Percentiles rank a stretch among this genome's conserved stretches.
Conservation (phyloP, 768 basidiomycete genomes). For the Mycena filopes region DNA sequence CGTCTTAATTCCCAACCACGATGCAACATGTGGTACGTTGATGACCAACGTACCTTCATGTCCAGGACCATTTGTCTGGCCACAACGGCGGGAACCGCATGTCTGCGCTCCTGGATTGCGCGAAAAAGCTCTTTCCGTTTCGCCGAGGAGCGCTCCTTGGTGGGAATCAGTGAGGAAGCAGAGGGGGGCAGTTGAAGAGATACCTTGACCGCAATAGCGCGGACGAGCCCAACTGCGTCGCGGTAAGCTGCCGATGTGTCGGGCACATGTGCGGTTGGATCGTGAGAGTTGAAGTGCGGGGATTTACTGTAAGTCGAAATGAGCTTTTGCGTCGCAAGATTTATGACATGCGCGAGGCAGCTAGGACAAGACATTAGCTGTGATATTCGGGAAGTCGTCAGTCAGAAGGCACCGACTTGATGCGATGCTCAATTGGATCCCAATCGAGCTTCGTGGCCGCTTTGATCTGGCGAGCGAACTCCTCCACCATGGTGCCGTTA, state of each 20-base stretch:
- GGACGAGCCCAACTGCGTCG: slow-evolving; percentile 37
- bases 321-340: slow-evolving; percentile 22
- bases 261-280: slow-evolving; percentile 21
- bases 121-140: slow-evolving; percentile 13
- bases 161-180: background rate
- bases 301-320: slow-evolving; percentile 23
- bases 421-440: slow-evolving; percentile 13
- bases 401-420: background rate
- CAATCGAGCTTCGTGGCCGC: background rate
- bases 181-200: too few relatives aligned
- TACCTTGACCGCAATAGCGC: slow-evolving; percentile 41
- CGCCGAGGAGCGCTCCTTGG: background rate
- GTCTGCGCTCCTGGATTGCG: background rate
- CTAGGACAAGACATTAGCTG: background rate
- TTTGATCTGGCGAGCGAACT: slow-evolving; percentile 16
- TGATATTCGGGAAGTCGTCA: background rate
- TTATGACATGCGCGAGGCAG: slow-evolving; percentile 24
- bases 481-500: slow-evolving; percentile 16
- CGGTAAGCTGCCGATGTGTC: background rate
- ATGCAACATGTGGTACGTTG: slow-evolving; percentile 39
- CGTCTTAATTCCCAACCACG: slow-evolving; percentile 27
- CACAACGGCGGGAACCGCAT: background rate
- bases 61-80: slow-evolving; percentile 34
- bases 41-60: slow-evolving; percentile 41
- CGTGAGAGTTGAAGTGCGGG: slow-evolving; percentile 10